A percentile compares a stretch with the other conserved stretches of the same genome.
phyloP scores from a whole-genome alignment of 2,329 filamentous ascomycete genomes.

The Scedosporium dehoogii region DNA sequence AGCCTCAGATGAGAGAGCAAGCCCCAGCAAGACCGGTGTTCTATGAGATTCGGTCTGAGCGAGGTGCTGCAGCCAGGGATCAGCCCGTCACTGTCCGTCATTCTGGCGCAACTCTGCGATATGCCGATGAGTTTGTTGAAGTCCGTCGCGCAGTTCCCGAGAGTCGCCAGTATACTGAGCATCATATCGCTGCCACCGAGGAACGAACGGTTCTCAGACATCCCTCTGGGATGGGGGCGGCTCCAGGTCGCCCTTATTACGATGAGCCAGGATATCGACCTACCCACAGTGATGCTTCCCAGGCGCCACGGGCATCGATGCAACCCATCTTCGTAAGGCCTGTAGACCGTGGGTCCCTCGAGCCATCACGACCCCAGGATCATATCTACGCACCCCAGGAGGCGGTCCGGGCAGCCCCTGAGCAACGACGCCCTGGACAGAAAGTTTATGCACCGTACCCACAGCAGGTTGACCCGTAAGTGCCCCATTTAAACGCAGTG shows the following conservation, averaged over 20 bases:
- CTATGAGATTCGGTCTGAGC: not conserved
- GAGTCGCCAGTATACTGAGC: not conserved
- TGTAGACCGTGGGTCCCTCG: not conserved
- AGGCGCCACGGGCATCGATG: not conserved
- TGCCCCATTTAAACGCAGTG: not conserved
- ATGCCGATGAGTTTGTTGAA: not conserved
- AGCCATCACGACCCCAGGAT: not conserved
- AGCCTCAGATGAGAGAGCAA: not conserved
- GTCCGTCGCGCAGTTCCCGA: not conserved
- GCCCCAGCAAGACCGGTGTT: not conserved
- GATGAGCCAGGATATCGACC: not conserved
- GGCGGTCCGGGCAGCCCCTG: not conserved
- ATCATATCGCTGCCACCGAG: not conserved
- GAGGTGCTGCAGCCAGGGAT: not conserved
- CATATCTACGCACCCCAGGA: not conserved
- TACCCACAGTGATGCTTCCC: not conserved
- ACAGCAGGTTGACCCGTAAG: not conserved
- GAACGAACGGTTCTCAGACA: not conserved
- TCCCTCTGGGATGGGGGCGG: not conserved
- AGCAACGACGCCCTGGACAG: not conserved
- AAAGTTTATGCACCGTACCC: not conserved
- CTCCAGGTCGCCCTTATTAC: not conserved
- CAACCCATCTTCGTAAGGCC: constrained; percentile 3
- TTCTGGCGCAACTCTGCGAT: not conserved
- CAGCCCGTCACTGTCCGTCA: not conserved